Conservation (phyloP, 169 alveolate species). For the Eimeria sp. region DNA sequence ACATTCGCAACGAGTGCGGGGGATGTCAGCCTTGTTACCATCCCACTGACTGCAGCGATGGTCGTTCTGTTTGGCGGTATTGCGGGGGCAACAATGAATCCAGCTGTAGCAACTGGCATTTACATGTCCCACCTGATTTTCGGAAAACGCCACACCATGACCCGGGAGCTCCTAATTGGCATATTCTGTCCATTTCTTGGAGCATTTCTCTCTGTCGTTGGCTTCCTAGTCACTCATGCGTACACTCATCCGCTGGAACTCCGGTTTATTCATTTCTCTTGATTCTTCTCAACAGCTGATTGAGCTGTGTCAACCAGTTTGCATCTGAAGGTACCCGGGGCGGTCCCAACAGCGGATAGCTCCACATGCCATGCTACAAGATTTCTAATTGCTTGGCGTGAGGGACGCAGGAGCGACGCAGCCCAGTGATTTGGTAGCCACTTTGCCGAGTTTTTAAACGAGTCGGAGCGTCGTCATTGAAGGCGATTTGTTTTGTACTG, state of each 20-base stretch:
- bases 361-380: neutral
- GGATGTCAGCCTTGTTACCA: constrained; percentile 71
- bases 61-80: constrained; percentile 72
- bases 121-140: constrained; percentile 69
- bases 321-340: neutral
- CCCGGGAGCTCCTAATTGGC: constrained; percentile 61
- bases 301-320: neutral
- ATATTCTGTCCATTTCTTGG: constrained; percentile 79
- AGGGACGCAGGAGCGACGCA: constrained; percentile 1
- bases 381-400: neutral
- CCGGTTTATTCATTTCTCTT: constrained; percentile 70
- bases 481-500: neutral
- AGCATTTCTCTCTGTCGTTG: constrained; percentile 75
- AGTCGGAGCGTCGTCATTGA: neutral
- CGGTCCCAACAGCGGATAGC: neutral
- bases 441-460: neutral
- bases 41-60: constrained; percentile 72
- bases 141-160: constrained; percentile 25
- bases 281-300: neutral
- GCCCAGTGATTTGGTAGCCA: neutral
- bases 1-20: constrained; percentile 72
- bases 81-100: constrained; percentile 82
- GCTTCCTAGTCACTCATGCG: constrained; percentile 78
- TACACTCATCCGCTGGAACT: constrained; percentile 74
- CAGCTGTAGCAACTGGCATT: constrained; percentile 80